A percentile compares a stretch with the other conserved stretches of the same genome.
These are phyloP conservation scores for Colletotrichum gigasporum DNA, from an alignment of 2,329 filamentous ascomycete genomes.

Conservation along the genomic window DNA sequence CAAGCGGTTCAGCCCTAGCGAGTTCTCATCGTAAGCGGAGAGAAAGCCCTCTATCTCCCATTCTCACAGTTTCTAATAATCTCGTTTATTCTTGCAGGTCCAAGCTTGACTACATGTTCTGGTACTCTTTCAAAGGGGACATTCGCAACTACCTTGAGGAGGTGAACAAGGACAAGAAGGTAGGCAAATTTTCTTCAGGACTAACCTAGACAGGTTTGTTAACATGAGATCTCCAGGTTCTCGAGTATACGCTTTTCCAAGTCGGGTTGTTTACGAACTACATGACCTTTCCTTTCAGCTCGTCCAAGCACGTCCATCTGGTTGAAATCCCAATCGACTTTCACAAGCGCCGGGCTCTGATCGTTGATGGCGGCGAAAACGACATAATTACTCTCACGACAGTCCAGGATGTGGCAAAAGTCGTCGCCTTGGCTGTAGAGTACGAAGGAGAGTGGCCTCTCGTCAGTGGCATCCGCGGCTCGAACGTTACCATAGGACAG, in stretches of 20 bases:
- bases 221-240: slow-evolving; percentile 45
- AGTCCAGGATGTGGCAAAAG: slow-evolving; percentile 50
- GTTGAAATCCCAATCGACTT: slow-evolving; percentile 51
- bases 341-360: slow-evolving; percentile 50
- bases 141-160: slow-evolving; percentile 59
- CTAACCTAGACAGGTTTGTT: accelerated
- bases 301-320: slow-evolving; percentile 52
- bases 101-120: slow-evolving; percentile 49
- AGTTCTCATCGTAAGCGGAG: slow-evolving; percentile 56
- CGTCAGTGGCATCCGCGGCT: slow-evolving; percentile 51
- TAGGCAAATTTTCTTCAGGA: slow-evolving; percentile 30
- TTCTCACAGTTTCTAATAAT: background rate
- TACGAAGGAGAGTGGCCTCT: slow-evolving; percentile 54
- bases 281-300: slow-evolving; percentile 58
- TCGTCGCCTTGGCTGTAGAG: slow-evolving; percentile 52
- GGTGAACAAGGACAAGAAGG: slow-evolving; percentile 58
- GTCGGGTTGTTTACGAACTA: slow-evolving; percentile 65
- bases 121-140: slow-evolving; percentile 60
- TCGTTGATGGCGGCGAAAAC: slow-evolving; percentile 53
- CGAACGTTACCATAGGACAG: slow-evolving; percentile 44
- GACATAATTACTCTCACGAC: slow-evolving; percentile 54
- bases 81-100: background rate
- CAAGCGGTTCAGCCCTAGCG: slow-evolving; percentile 68
- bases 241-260: slow-evolving; percentile 67
- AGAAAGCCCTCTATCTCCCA: background rate